Conservation (phyloP, 345 rosid species). For the Melaleuca quinquenervia region DNA sequence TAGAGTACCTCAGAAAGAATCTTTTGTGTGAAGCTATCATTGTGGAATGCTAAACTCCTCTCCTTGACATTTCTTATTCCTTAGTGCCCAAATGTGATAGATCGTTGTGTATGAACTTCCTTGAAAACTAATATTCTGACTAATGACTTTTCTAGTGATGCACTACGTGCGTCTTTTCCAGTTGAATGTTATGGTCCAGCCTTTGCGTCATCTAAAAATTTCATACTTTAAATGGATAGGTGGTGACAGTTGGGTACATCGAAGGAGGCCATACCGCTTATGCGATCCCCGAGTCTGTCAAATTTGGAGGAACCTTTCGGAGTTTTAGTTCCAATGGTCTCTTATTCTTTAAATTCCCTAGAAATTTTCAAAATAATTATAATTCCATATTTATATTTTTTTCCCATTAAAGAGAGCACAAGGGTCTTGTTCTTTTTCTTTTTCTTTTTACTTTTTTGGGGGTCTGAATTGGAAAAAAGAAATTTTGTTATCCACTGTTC, state of each 20-base stretch:
- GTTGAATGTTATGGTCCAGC: neutral
- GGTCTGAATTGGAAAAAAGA: too few species aligned
- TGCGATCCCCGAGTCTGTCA: constrained; percentile 41
- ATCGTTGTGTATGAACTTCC: neutral
- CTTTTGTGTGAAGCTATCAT: neutral
- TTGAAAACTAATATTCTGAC: neutral
- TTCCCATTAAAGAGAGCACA: too few species aligned
- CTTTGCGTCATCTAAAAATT: neutral
- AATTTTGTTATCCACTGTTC: too few species aligned
- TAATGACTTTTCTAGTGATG: neutral
- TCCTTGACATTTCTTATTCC: neutral
- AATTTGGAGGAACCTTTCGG: constrained; percentile 54
- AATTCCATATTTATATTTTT: too few species aligned
- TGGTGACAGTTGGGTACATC: constrained; percentile 54
- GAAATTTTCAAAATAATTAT: too few species aligned
- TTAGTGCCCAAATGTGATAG: neutral
- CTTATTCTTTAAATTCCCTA: constrained; percentile 28
- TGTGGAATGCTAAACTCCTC: neutral
- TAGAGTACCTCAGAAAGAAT: neutral
- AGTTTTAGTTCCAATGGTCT: constrained; percentile 50
- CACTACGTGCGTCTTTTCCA: neutral
- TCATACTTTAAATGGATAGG: constrained; percentile 11
- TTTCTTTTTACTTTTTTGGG: too few species aligned
- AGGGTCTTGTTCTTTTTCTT: too few species aligned
- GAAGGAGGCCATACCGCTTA: constrained; percentile 53